A percentile compares a stretch with the other conserved stretches of the same genome.
Conservation (phyloP, 83 land plant genomes). For the Thuja plicata region DNA sequence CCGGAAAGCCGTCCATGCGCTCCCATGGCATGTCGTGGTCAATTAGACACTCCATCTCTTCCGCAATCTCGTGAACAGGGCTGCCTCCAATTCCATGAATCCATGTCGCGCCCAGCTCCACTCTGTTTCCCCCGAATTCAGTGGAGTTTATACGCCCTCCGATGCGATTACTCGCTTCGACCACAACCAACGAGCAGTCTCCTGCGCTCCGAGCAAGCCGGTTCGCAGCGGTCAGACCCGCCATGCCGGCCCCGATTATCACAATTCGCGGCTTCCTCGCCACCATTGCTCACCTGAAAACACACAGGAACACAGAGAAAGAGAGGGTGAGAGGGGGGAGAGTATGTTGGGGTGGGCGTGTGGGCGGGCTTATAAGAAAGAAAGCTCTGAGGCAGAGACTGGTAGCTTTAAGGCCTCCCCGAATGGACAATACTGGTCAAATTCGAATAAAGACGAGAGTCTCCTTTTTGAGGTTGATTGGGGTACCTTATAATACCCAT, state of each 20-base stretch:
- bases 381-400: not conserved
- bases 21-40: conserved; percentile 65
- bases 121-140: conserved; percentile 64
- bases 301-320: too few species aligned
- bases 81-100: conserved; percentile 93
- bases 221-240: conserved; percentile 85
- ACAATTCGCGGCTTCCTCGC: conserved; percentile 70
- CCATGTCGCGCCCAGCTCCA: conserved; percentile 96
- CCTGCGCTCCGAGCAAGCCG: conserved; percentile 29
- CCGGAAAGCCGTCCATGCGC: conserved; percentile 74
- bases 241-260: conserved; percentile 94
- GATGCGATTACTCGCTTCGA: conserved; percentile 77
- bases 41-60: conserved; percentile 32
- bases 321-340: not conserved
- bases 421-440: conserved; percentile 1
- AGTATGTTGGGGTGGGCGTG: not conserved
- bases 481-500: not conserved
- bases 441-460: conserved; percentile 23
- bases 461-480: conserved; percentile 18
- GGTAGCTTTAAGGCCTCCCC: not conserved
- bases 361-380: not conserved
- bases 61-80: conserved; percentile 67
- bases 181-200: conserved; percentile 52
- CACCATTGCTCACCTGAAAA: conserved; percentile 36
- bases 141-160: conserved; percentile 82